phyloP scores from a whole-genome alignment of 257 asterid genomes.

The Echites panduratus region DNA sequence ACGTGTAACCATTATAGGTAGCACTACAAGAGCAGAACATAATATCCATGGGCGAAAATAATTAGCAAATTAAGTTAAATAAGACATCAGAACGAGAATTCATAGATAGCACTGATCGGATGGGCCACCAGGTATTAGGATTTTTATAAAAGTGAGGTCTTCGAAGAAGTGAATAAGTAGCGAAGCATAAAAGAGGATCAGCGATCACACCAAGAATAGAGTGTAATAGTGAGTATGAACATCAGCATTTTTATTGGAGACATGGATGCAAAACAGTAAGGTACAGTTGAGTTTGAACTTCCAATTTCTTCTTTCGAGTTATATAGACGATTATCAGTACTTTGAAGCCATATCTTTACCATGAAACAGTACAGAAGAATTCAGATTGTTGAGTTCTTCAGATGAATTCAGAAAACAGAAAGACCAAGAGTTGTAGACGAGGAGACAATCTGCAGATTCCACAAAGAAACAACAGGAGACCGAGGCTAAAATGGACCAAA shows the following conservation, averaged over 20 bases:
- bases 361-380: neutral
- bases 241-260: neutral
- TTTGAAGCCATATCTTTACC: neutral
- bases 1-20: neutral
- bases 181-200: neutral
- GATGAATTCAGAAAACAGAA: neutral
- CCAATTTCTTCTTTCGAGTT: neutral
- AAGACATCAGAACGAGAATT: neutral
- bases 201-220: neutral
- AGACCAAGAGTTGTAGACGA: neutral
- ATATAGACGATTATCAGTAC: neutral
- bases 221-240: neutral
- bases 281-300: neutral
- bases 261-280: neutral
- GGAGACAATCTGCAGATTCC: neutral
- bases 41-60: neutral
- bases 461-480: slow-evolving; percentile 11
- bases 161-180: neutral
- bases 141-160: neutral
- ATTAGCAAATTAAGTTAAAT: neutral
- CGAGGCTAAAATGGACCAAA: slow-evolving; percentile 17
- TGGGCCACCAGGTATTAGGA: neutral
- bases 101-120: neutral
- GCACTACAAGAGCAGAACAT: neutral
- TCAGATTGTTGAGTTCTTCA: neutral